Base-by-base conservation (phyloP, 2,329 filamentous ascomycete genomes). In the Paracoccidioides brasiliensis region DNA sequence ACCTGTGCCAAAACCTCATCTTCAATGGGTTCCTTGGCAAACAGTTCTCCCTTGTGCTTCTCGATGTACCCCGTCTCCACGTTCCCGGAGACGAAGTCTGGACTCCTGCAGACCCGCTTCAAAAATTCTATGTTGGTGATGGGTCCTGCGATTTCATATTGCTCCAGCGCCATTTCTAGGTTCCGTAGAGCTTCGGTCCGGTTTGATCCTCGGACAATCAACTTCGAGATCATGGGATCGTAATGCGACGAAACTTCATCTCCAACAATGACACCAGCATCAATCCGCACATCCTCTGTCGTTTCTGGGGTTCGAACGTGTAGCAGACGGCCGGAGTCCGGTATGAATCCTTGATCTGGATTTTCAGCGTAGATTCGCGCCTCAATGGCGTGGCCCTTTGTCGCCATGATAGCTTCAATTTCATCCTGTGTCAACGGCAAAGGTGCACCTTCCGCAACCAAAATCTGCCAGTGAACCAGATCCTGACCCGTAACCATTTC, bases 221-320 rank as follows among this genome's bases (percentile, higher is more conserved):
- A 80, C 73, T 98, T 98, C 46, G 93, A 88, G 62, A 98, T 95
- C 93, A 98, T 98, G 33, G 93, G 93, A 64, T 98, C 93, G 70
- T 98, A 98, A 55, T 93, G 88, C 57, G 91, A 88, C 0, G 90
- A 94, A 2, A 98, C 88, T 59, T 89, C 88, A 67, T 95, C 91
- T 32, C 93, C 93, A 62, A 90, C 80, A 33, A 90, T 81, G 68
- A 97, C 97, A 1, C 93, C 93, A 48, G 90, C 90, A 66, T 98
- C 93, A 61, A 98, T 90, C 43, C 93, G 84, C 37, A 97, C 80
- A 60, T 90, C 86, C 0, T 85, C 78, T 41, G 82, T 80, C 5
- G 79, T 74, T 51, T 74, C 69, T 0, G 91, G 90, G 1, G 87
- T 90, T 38, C 81, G 80, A 9, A 97, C 81, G 68, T 96, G 88